These are phyloP conservation scores for Aspergillus viridinutans DNA, from an alignment of 2,329 filamentous ascomycete species.

Conservation along the genomic window DNA sequence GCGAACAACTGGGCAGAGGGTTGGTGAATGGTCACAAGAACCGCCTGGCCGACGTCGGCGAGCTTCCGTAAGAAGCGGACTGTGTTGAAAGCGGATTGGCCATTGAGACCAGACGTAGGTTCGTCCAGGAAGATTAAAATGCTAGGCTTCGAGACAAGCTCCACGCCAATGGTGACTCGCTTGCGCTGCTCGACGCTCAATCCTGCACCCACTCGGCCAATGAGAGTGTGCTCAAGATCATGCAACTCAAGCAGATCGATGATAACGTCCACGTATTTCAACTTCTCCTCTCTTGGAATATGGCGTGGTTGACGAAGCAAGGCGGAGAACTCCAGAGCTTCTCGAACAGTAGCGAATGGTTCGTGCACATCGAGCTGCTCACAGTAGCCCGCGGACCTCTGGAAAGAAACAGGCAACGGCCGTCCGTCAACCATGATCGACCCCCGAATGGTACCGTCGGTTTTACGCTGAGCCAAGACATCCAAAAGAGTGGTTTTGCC, in stretches of 20 bases:
- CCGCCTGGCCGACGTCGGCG: slow-evolving; percentile 60
- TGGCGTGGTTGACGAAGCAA: slow-evolving; percentile 55
- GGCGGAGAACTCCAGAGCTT: slow-evolving; percentile 64
- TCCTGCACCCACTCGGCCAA: slow-evolving; percentile 43
- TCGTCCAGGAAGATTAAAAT: slow-evolving; percentile 67
- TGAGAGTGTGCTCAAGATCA: slow-evolving; percentile 61
- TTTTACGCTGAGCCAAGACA: slow-evolving; percentile 67
- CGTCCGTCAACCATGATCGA: slow-evolving; percentile 65
- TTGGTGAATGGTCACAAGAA: slow-evolving; percentile 68
- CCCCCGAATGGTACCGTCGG: slow-evolving; percentile 57
- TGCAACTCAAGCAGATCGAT: slow-evolving; percentile 61
- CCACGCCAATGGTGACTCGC: slow-evolving; percentile 66
- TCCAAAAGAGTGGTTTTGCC: slow-evolving; percentile 74
- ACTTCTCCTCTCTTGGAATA: slow-evolving; percentile 54
- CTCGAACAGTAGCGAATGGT: slow-evolving; percentile 60
- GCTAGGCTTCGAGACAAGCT: slow-evolving; percentile 64
- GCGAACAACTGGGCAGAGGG: slow-evolving; percentile 63
- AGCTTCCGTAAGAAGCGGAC: slow-evolving; percentile 64
- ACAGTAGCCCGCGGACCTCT: slow-evolving; percentile 64
- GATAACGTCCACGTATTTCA: slow-evolving; percentile 61
- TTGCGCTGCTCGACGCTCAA: slow-evolving; percentile 64
- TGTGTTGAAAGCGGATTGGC: slow-evolving; percentile 63
- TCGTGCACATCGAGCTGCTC: slow-evolving; percentile 68
- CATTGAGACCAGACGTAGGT: slow-evolving; percentile 65
- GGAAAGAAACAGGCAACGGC: slow-evolving; percentile 57